Conservation (phyloP, 305 asterid genomes). For the Fraxinus sp. region DNA sequence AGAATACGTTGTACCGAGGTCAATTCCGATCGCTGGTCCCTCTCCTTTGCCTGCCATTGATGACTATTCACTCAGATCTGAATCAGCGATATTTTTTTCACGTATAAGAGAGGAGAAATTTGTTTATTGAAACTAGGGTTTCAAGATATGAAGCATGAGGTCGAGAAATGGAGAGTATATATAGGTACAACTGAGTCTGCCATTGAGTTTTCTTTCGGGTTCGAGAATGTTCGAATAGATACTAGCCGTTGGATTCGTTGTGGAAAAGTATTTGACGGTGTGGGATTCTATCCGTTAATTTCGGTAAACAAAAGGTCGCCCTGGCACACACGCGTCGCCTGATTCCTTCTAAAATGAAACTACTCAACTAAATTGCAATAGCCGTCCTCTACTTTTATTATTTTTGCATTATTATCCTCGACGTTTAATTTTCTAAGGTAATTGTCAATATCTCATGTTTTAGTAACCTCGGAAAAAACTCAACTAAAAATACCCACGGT, state of each 20-base stretch:
- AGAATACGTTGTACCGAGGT: slow-evolving; percentile 4
- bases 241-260: not conserved
- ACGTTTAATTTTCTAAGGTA: not conserved
- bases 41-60: slow-evolving; percentile 12
- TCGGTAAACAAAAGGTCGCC: not conserved
- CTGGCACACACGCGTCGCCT: not conserved
- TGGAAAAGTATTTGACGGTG: not conserved
- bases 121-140: not conserved
- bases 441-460: not conserved
- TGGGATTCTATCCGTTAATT: not conserved
- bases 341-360: not conserved
- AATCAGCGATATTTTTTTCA: not conserved
- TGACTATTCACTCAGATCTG: not conserved
- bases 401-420: not conserved
- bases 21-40: slow-evolving; percentile 1
- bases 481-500: no score
- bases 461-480: no score
- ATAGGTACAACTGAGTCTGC: not conserved
- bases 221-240: slow-evolving; percentile 4
- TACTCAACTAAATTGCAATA: no score
- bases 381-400: not conserved
- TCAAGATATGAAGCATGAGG: not conserved
- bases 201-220: not conserved
- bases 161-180: not conserved
- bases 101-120: not conserved